Evolutionary conservation across 805 yeast species (phyloP), one percentile per base, ranked within the genome.

Genomic region (Nakazawaea ambrosiae): DNA sequence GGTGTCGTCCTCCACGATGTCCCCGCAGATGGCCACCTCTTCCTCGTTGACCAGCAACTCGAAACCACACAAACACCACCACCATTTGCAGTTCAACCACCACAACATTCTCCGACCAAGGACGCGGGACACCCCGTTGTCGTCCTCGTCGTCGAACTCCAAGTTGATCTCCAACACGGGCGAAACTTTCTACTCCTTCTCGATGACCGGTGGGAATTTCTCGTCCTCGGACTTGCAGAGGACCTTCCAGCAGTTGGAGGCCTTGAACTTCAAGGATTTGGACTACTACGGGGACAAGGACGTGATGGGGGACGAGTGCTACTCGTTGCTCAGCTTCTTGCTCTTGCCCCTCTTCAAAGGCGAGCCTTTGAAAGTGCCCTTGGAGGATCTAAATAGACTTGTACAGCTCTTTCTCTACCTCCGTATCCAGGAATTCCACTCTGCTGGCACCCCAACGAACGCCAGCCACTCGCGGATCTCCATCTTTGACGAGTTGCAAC

Each of bases 371-470:
- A 59, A 68, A 15, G 66, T 69, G 0, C 77, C 81, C 0, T 66
- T 77, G 3, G 84, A 78, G 44, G 81, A 77, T 47, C 54, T 72
- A 17, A 76, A 75, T 47, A 66, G 63, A 31, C 54, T 75, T 37
- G 68, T 75, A 1, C 53, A 54, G 17, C 36, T 61, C 8, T 60
- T 60, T 42, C 37, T 58, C n/a, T 46, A 51, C 18, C 42, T 61
- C 7, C 43, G 60, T 22, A 37, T 38, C 15, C 33, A 33, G 20
- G 41, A 33, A 3, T 38, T 24, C n/a, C 30, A 28, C 15, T 23
- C 34, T 1, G 7, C 31, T 16, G 29, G 23, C 5, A 33, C 36
- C n/a, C 32, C 41, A 3, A 28, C 34, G 2, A 34, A 19, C 6
- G 16, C 31, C 11, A 10, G 27, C 4, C 31, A 62, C 4, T 49